Evolutionary conservation across 2,329 filamentous ascomycete genomes (phyloP), one percentile per base, ranked within the genome.

Genomic region (Rutstroemia sp.): DNA sequence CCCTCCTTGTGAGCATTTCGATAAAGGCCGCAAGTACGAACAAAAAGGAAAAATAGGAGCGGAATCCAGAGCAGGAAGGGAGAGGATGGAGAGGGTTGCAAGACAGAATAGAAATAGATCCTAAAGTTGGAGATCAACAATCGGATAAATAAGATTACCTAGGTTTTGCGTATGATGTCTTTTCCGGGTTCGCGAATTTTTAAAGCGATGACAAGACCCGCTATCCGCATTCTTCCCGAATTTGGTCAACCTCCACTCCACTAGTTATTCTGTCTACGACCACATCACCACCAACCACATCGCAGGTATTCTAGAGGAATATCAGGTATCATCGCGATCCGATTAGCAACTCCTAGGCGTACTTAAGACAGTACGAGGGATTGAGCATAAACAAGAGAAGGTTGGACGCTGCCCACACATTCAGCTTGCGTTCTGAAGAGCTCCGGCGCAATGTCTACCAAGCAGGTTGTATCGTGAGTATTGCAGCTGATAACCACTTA

Each of bases 381-480:
- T 45, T 45, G 42, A 21, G 19, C 42, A 41, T 8, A 16, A 16
- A 7, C 39, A 41, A 19, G n/a, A n/a, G 19, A 23, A 45, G n/a
- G n/a, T 12, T 12, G 30, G 46, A 9, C 19, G 50, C 42, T 44
- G 25, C 18, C 52, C 2, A 23, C 49, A 18, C 14, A 14, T 18
- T 50, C 25, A 41, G 19, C 14, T 19, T 37, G 23, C 23, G 23
- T 23, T 27, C 30, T 12, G 12, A 16, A 54, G 27, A 54, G 18
- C 19, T 42, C 41, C 34, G 18, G 18, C 46, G 42, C 23, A 50
- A 72, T 72, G 70, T 68, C 70, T 53, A 71, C 67, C 56, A 71
- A 65, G 53, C 65, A 66, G 62, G 63, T 59, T 46, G 69, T 72
- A 46, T 67, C 62, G 70, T 71, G 59, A 57, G 67, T 61, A 18